phyloP scores from a whole-genome alignment of 2,329 filamentous ascomycete genomes.

The Mycosphaerella sp. region DNA sequence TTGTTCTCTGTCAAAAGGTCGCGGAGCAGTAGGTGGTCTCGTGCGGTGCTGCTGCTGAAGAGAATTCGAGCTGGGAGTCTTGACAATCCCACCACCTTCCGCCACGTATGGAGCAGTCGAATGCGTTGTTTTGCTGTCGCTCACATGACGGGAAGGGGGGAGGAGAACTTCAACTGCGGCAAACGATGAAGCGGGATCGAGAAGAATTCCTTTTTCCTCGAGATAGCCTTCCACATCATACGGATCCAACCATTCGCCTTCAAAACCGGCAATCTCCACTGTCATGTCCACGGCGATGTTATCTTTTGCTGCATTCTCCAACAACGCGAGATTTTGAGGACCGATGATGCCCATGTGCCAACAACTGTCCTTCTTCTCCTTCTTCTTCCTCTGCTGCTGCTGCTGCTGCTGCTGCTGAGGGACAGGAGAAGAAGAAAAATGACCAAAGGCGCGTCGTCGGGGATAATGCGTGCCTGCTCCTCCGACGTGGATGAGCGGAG shows the following conservation, averaged over 20 bases:
- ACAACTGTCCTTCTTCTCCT: slow-evolving; percentile 18
- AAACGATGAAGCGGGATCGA: slow-evolving; percentile 56
- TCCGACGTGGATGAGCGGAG: slow-evolving; percentile 60
- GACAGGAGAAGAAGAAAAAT: no score
- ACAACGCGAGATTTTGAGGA: slow-evolving; percentile 25
- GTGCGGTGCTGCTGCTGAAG: not conserved
- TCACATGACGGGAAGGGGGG: not conserved
- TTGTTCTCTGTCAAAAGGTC: slow-evolving; percentile 12
- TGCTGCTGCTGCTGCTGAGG: no score
- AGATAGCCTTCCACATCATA: slow-evolving; percentile 73
- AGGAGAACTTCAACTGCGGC: slow-evolving; percentile 47
- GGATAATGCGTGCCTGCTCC: slow-evolving; percentile 61
- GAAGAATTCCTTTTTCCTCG: slow-evolving; percentile 54
- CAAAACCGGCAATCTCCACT: slow-evolving; percentile 55
- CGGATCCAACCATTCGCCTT: slow-evolving; percentile 70
- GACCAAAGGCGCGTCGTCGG: not conserved
- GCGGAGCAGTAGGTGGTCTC: not conserved
- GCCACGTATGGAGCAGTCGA: not conserved
- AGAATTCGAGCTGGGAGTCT: not conserved
- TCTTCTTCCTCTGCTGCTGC: no score
- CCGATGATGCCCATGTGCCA: slow-evolving; percentile 29
- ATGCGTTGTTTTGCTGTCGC: not conserved
- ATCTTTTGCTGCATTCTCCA: slow-evolving; percentile 24
- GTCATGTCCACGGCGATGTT: slow-evolving; percentile 29
- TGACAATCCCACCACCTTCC: not conserved